Conservation (phyloP, 495 filamentous ascomycete species). For the Endocarpon pusillum region DNA sequence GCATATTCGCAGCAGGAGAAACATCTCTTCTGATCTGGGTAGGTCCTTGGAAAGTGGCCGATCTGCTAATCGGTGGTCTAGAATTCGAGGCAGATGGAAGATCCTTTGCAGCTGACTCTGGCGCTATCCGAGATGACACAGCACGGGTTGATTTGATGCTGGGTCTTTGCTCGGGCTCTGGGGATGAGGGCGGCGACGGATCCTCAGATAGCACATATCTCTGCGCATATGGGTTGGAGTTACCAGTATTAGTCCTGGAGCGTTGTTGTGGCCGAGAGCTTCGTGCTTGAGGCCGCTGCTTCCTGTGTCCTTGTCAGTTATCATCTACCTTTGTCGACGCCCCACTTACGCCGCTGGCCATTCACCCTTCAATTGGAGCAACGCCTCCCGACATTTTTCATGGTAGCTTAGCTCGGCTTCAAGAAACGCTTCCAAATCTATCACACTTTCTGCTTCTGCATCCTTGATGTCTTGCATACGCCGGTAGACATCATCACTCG, state of each 20-base stretch:
- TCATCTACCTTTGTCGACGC: slow-evolving; percentile 9
- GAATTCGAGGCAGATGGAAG: slow-evolving; percentile 13
- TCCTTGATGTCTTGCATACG: slow-evolving; percentile 97
- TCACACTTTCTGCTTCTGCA: slow-evolving; percentile 67
- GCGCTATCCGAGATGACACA: slow-evolving; percentile 16
- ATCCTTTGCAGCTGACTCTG: slow-evolving; percentile 20
- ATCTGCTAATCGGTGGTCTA: slow-evolving; percentile 27
- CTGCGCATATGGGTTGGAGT: slow-evolving; percentile 41
- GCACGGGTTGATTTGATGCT: slow-evolving; percentile 41
- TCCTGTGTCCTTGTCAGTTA: slow-evolving; percentile 14
- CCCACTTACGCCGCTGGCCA: slow-evolving; percentile 44
- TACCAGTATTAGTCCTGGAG: slow-evolving; percentile 43
- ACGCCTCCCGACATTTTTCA: slow-evolving; percentile 68
- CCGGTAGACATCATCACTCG: slow-evolving; percentile 78
- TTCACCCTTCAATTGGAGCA: slow-evolving; percentile 47
- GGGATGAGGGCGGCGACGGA: slow-evolving; percentile 25
- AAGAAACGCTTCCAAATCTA: slow-evolving; percentile 64
- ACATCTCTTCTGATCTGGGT: slow-evolving; percentile 33
- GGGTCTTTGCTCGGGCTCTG: slow-evolving; percentile 35
- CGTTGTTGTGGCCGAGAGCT: slow-evolving; percentile 26
- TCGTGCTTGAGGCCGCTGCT: slow-evolving; percentile 12
- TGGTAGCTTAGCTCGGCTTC: slow-evolving; percentile 87
- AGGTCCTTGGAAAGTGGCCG: slow-evolving; percentile 41
- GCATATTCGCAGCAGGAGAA: slow-evolving; percentile 19
- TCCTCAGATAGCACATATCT: slow-evolving; percentile 42